Evolutionary conservation across 2,329 filamentous ascomycete species (phyloP), one percentile per base, ranked within the genome.

Genomic region (Hortaea werneckii): DNA sequence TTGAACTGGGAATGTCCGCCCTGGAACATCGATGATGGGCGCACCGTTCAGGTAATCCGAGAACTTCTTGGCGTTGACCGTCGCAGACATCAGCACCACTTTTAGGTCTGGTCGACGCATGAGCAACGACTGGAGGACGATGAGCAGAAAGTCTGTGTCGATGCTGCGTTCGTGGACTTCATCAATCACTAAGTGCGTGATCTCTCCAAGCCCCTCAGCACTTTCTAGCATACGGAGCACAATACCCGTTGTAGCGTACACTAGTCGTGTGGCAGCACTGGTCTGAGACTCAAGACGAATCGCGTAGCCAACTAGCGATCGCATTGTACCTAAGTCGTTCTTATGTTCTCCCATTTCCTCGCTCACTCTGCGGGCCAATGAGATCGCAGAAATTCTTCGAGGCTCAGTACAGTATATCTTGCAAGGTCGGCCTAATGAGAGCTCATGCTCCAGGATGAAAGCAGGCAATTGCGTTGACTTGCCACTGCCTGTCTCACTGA

Each of bases 381-480:
- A 96, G 37, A 98, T 90, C 7, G 92, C 92, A 11, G 92, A 98
- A 50, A 98, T 98, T 62, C 92, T 82, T 38, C 92, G 81, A 32
- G 92, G 92, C 62, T 98, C 89, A 0, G 92, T 95, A 62, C 92
- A 95, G 63, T 90, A 96, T 8, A 98, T 82, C 59, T 94, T 95
- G 67, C 89, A 96, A 5, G 79, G 72, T 52, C 80, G 83, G 4
- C 89, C 90, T 51, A 83, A 78, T 3, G 80, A 78, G 42, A 98
- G 76, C 59, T 95, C 83, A 58, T 95, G 80, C 64, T 98, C 92
- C 6, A 98, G 72, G 44, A 98, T 78, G 61, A 94, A 96, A 0
- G 89, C 83, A 5, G 92, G 92, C n/a, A 95, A 84, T 59, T 98
- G 92, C 0, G 92, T 98, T 65, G 88, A 95, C 71, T 98, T 98